phyloP scores from a whole-genome alignment of 495 filamentous ascomycete species.

The Amphirosellinia nigrospora region DNA sequence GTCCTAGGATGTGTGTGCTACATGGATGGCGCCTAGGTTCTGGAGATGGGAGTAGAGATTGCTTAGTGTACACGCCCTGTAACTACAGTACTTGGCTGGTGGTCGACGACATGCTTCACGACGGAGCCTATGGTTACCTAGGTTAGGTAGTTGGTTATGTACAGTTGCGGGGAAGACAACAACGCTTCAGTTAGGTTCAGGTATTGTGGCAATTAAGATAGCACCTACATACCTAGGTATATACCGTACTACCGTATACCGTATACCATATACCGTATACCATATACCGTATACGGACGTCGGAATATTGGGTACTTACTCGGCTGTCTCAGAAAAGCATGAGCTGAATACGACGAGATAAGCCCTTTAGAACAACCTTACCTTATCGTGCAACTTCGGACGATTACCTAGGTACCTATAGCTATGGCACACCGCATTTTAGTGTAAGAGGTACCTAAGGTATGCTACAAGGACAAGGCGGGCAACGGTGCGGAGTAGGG shows the following conservation, averaged over 20 bases:
- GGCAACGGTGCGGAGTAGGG: no score
- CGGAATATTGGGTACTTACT: no score
- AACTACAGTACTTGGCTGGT: background rate
- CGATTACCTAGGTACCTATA: no score
- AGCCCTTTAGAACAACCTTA: background rate
- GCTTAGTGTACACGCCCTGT: background rate
- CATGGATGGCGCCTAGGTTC: background rate
- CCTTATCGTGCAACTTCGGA: background rate
- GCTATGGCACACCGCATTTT: background rate
- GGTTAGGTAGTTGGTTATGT: background rate
- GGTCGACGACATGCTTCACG: background rate
- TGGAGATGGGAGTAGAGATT: background rate
- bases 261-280: no score
- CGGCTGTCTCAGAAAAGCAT: no score
- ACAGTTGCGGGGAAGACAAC: background rate
- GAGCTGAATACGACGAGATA: background rate
- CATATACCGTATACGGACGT: no score
- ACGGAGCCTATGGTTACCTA: background rate
- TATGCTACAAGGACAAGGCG: no score
- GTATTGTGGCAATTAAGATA: no score
- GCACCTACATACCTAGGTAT: no score
- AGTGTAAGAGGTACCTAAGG: no score
- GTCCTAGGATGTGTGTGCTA: background rate
- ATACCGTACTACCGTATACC: no score
- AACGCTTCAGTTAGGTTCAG: no score